Percentiles rank a stretch among this genome's conserved stretches.
Conservation (phyloP, 2,329 filamentous ascomycete species). For the Metarhizium anisopliae region DNA sequence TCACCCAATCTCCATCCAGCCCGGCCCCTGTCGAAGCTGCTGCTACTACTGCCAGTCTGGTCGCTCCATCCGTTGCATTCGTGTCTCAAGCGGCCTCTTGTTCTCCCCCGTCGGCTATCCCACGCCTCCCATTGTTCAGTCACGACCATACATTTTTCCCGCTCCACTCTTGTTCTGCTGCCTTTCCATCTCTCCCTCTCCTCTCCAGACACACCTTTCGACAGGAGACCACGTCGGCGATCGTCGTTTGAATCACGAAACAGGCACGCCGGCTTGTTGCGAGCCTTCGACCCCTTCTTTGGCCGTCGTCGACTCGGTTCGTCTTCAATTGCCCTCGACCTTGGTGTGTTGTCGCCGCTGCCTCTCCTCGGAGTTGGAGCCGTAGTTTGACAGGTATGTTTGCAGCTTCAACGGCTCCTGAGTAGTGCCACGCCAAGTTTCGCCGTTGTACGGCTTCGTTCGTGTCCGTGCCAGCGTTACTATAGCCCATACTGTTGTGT, state of each 20-base stretch:
- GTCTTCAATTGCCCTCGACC: background rate
- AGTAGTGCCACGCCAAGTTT: background rate
- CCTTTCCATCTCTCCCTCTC: background rate
- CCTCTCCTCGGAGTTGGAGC: background rate
- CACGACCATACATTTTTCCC: background rate
- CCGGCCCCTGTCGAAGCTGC: no score
- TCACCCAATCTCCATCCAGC: no score
- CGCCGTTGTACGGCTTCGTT: background rate
- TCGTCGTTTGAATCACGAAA: background rate
- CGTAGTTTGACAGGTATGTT: background rate
- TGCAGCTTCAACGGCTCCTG: background rate
- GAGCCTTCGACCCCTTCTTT: background rate
- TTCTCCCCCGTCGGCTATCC: background rate
- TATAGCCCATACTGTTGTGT: background rate
- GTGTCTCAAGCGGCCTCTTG: background rate
- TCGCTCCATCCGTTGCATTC: background rate
- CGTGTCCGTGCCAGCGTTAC: conserved; percentile 1
- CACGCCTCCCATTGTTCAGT: background rate
- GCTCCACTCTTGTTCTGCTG: conserved; percentile 1
- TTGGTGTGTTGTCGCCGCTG: background rate
- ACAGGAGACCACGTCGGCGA: background rate
- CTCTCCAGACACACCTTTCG: background rate
- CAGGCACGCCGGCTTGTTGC: background rate
- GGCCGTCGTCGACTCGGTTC: background rate
- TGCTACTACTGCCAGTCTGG: no score